phyloP scores from a whole-genome alignment of 345 rosid species.

The Bretschneidera sinensis region DNA sequence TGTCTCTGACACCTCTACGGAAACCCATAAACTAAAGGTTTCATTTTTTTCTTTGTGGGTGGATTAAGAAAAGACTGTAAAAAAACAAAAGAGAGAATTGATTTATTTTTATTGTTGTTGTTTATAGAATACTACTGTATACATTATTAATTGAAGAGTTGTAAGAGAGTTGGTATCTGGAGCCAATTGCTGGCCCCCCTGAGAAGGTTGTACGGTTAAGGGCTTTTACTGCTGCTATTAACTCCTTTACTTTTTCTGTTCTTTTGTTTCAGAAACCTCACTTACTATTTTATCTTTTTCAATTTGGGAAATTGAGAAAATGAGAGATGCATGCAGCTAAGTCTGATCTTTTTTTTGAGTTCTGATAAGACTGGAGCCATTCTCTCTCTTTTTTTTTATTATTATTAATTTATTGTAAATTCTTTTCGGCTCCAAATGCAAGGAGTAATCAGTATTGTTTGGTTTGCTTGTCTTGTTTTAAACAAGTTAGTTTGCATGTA shows the following conservation, averaged over 20 bases:
- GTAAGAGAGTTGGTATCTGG: neutral
- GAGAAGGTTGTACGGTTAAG: constrained; percentile 38
- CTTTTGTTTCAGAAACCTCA: constrained; percentile 38
- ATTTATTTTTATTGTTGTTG: too few relatives aligned
- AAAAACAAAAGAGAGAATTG: constrained; percentile 4
- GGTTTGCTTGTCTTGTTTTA: too few relatives aligned
- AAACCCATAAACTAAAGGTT: constrained; percentile 57
- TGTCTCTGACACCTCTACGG: constrained; percentile 77
- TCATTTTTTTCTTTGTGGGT: neutral
- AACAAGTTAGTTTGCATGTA: too few relatives aligned
- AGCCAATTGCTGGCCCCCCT: too few relatives aligned
- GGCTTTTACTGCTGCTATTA: constrained; percentile 42
- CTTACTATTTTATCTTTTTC: constrained; percentile 34
- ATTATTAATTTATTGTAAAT: too few relatives aligned
- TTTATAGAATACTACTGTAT: neutral
- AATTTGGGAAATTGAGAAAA: constrained; percentile 33
- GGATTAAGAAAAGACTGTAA: constrained; percentile 25
- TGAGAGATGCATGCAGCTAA: neutral
- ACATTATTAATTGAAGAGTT: neutral
- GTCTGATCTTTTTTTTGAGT: constrained; percentile 8
- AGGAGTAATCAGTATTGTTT: too few relatives aligned
- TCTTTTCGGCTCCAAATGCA: too few relatives aligned
- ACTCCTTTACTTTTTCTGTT: constrained; percentile 41
- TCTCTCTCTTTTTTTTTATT: too few relatives aligned
- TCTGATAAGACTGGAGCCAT: constrained; percentile 1